Evolutionary conservation across 2,329 filamentous ascomycete genomes (phyloP).

Genomic region (Claviceps sp.): DNA sequence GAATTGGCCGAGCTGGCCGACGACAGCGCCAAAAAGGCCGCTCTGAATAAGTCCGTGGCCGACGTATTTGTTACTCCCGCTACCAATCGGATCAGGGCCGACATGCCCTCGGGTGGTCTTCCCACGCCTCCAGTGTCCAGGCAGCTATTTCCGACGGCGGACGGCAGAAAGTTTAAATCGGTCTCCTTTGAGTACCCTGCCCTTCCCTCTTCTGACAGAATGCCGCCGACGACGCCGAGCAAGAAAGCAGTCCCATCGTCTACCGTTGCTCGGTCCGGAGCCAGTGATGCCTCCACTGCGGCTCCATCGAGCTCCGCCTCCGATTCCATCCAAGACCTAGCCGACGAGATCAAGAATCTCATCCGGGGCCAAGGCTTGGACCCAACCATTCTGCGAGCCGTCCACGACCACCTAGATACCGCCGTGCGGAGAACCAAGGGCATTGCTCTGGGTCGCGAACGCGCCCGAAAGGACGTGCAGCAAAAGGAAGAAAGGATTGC

Average conservation of each 20-base stretch:
- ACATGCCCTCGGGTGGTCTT: slow-evolving; percentile 12
- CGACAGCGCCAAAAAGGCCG: slow-evolving; percentile 17
- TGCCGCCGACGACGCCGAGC: neutral
- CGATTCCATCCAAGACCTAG: slow-evolving; percentile 21
- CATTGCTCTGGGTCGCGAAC: slow-evolving; percentile 50
- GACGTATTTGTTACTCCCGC: slow-evolving; percentile 15
- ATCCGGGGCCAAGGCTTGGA: slow-evolving; percentile 31
- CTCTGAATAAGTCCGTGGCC: slow-evolving; percentile 2
- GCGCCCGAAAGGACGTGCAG: slow-evolving; percentile 47
- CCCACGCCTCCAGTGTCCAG: slow-evolving; percentile 24
- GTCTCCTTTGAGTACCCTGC: slow-evolving; percentile 17
- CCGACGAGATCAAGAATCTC: slow-evolving; percentile 34
- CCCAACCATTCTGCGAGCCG: slow-evolving; percentile 18
- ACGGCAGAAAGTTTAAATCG: slow-evolving; percentile 19
- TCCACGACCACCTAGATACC: slow-evolving; percentile 35
- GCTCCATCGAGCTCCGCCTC: slow-evolving; percentile 8
- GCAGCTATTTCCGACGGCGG: slow-evolving; percentile 20
- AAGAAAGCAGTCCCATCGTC: neutral
- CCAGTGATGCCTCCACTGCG: neutral
- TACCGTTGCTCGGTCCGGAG: neutral
- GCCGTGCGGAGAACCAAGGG: slow-evolving; percentile 48
- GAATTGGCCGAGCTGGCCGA: slow-evolving; percentile 24
- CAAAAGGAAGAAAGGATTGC: slow-evolving; percentile 40
- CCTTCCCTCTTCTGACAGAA: neutral
- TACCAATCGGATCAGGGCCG: slow-evolving; percentile 9